These are phyloP conservation scores for Eutypella sp. DNA, from an alignment of 2,329 filamentous ascomycete genomes.

Conservation along the genomic window DNA sequence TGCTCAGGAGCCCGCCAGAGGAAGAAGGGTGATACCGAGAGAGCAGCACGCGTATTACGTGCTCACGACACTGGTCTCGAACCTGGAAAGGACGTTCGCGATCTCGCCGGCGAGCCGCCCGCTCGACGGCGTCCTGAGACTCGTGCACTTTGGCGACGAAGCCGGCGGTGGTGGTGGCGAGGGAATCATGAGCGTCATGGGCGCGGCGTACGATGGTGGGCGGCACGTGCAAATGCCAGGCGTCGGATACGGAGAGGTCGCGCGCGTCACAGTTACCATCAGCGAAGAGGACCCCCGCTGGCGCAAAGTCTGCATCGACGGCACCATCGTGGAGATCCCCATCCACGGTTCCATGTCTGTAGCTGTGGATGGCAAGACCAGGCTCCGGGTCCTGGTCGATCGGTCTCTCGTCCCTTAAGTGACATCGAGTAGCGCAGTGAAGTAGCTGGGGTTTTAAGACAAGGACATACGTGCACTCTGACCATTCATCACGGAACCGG, in stretches of 20 bases:
- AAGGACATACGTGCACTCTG: no score
- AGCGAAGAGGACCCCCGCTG: slow-evolving; percentile 65
- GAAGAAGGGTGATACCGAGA: slow-evolving; percentile 23
- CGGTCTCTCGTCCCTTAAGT: slow-evolving; percentile 12
- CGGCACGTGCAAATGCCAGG: slow-evolving; percentile 47
- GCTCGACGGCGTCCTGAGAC: slow-evolving; percentile 63
- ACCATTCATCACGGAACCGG: no score
- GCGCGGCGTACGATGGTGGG: slow-evolving; percentile 52
- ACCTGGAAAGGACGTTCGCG: slow-evolving; percentile 74
- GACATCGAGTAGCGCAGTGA: no score
- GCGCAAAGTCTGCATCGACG: slow-evolving; percentile 88
- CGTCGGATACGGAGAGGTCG: slow-evolving; percentile 69
- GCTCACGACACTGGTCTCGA: slow-evolving; percentile 70
- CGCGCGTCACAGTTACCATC: slow-evolving; percentile 62
- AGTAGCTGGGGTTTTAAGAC: no score
- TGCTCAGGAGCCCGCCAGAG: not conserved
- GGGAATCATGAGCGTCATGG: slow-evolving; percentile 74
- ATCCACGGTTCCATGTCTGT: slow-evolving; percentile 68
- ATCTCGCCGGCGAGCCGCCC: slow-evolving; percentile 72
- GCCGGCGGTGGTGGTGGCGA: slow-evolving; percentile 56
- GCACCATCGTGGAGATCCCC: slow-evolving; percentile 74
- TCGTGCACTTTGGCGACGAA: slow-evolving; percentile 71
- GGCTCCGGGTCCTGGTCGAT: slow-evolving; percentile 42
- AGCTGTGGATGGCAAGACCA: slow-evolving; percentile 37
- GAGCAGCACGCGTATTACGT: slow-evolving; percentile 69